A percentile compares a stretch with the other conserved stretches of the same genome.
These are phyloP conservation scores for Penicillium argentinense DNA, from an alignment of 495 filamentous ascomycete genomes.

Conservation along the genomic window DNA sequence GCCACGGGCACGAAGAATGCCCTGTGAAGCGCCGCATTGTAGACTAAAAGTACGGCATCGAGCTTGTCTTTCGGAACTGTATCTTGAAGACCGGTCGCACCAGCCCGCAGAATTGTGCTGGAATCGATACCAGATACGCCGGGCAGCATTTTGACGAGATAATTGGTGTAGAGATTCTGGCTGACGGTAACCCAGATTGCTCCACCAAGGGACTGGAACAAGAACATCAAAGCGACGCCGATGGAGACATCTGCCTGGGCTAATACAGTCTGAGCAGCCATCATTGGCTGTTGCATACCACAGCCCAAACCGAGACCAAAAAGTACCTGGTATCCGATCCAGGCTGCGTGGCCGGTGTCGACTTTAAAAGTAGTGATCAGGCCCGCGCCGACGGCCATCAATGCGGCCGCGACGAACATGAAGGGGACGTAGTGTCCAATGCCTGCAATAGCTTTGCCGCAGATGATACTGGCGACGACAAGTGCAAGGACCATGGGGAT, in stretches of 20 bases:
- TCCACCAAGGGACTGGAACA: conserved; percentile 65
- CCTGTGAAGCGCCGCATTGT: conserved; percentile 56
- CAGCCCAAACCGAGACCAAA: conserved; percentile 69
- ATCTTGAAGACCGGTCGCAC: conserved; percentile 17
- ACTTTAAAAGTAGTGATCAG: conserved; percentile 60
- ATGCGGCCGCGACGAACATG: conserved; percentile 48
- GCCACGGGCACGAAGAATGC: conserved; percentile 55
- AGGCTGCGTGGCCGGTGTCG: conserved; percentile 49
- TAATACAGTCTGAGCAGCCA: conserved; percentile 65
- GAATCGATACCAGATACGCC: conserved; percentile 44
- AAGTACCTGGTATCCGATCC: conserved; percentile 72
- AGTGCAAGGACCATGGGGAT: conserved; percentile 47
- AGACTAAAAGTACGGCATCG: conserved; percentile 45
- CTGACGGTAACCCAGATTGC: conserved; percentile 63
- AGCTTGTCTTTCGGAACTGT: conserved; percentile 44
- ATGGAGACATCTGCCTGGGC: conserved; percentile 56
- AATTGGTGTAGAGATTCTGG: conserved; percentile 57
- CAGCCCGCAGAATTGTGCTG: conserved; percentile 23
- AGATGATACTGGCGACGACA: conserved; percentile 42
- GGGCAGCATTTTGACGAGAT: conserved; percentile 43
- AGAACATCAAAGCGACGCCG: conserved; percentile 64
- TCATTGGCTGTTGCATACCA: conserved; percentile 67
- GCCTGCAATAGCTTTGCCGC: conserved; percentile 52
- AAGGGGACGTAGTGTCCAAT: conserved; percentile 69
- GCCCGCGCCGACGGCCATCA: conserved; percentile 62